A percentile compares a stretch with the other conserved stretches of the same genome.
Conservation (phyloP, 345 rosid genomes). For the Corchorus capsularis region DNA sequence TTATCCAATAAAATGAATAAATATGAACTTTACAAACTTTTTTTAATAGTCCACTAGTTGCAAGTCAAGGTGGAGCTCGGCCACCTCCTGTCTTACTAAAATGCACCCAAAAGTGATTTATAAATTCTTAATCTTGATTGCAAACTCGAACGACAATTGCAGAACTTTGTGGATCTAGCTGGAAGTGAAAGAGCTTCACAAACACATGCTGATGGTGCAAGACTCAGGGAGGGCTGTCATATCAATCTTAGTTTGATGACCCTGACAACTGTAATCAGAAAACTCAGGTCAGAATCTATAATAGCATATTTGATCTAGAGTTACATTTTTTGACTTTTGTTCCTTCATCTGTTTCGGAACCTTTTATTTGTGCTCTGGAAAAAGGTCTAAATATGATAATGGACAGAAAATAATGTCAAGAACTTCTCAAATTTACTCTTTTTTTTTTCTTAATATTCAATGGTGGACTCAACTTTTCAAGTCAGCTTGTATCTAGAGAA, state of each 20-base stretch:
- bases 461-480: not conserved
- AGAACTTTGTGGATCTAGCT: constrained; percentile 99
- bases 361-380: not conserved
- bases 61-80: not conserved
- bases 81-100: not conserved
- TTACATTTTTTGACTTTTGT: not conserved
- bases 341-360: not conserved
- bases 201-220: constrained; percentile 91
- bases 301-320: not conserved
- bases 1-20: not conserved
- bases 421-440: not conserved
- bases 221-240: constrained; percentile 99
- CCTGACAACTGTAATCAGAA: constrained; percentile 93
- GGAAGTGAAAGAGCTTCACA: constrained; percentile 99
- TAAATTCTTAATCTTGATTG: not conserved
- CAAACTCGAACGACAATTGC: constrained; percentile 33
- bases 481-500: not conserved
- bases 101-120: not conserved
- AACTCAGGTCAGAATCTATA: constrained; percentile 66
- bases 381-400: not conserved
- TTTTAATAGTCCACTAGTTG: not conserved
- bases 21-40: not conserved
- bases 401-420: not conserved
- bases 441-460: not conserved
- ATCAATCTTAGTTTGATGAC: constrained; percentile 99